A percentile compares a stretch with the other conserved stretches of the same genome.
These are phyloP conservation scores for Aechmea fasciata DNA, from an alignment of 176 grass and related monocot species.

Conservation along the genomic window DNA sequence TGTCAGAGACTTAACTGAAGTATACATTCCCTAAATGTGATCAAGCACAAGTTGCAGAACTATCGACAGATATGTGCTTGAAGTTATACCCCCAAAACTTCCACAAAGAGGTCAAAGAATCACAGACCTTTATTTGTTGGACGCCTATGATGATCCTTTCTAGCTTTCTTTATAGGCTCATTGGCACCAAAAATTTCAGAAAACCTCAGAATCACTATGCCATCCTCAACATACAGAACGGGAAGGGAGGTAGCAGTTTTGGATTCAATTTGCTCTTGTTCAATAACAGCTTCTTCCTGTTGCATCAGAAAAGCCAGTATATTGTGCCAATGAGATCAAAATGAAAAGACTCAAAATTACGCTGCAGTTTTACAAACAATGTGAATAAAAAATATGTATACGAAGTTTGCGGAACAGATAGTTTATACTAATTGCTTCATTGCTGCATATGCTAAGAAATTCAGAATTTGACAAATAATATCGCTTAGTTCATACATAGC, in stretches of 20 bases:
- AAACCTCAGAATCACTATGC: constrained; percentile 68
- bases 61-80: no score
- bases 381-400: not conserved
- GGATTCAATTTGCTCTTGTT: constrained; percentile 42
- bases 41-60: no score
- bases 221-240: constrained; percentile 80
- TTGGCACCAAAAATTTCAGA: constrained; percentile 94
- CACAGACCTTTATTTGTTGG: constrained; percentile 55
- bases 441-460: no score
- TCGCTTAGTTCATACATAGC: not conserved
- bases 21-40: no score
- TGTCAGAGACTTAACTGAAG: no score
- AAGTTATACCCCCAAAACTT: no score
- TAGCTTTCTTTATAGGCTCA: constrained; percentile 55
- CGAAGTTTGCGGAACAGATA: no score
- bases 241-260: constrained; percentile 51
- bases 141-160: constrained; percentile 36
- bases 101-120: constrained; percentile 6
- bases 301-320: constrained; percentile 24
- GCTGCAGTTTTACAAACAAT: not conserved
- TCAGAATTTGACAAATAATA: not conserved
- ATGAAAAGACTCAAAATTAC: constrained; percentile 13
- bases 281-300: constrained; percentile 38
- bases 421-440: no score
- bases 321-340: constrained; percentile 14